phyloP scores from a whole-genome alignment of 148 eudicot species.

The Cornus kousa region DNA sequence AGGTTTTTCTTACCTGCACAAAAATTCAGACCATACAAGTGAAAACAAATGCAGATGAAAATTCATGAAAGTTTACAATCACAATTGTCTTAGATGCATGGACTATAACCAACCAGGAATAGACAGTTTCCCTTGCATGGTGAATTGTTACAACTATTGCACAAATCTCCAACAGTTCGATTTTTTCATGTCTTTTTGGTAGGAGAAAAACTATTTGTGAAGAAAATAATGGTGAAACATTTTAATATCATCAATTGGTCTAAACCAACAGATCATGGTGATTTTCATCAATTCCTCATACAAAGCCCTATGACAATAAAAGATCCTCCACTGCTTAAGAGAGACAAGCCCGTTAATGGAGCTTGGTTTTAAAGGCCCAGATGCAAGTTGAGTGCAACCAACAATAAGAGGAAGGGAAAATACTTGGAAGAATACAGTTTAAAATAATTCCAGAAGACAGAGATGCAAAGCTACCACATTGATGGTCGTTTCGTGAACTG shows the following conservation, averaged over 20 bases:
- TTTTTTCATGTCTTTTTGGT: too few species aligned
- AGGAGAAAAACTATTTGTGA: too few species aligned
- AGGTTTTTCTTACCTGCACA: constrained; percentile 49
- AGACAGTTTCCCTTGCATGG: not conserved
- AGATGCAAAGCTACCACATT: constrained; percentile 22
- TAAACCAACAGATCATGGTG: not conserved
- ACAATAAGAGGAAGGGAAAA: not conserved
- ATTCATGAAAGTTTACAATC: not conserved
- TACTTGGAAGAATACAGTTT: not conserved
- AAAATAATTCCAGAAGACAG: constrained; percentile 25
- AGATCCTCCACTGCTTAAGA: not conserved
- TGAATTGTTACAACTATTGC: not conserved
- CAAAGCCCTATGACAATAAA: not conserved
- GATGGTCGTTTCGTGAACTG: constrained; percentile 25
- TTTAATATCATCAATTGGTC: not conserved
- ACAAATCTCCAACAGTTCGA: too few species aligned
- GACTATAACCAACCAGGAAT: not conserved
- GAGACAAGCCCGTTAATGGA: not conserved
- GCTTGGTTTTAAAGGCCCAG: not conserved
- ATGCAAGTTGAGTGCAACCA: not conserved
- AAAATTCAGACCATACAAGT: not conserved
- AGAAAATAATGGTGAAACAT: not conserved
- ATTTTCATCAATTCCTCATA: not conserved
- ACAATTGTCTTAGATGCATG: not conserved
- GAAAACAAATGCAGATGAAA: not conserved